Base-by-base conservation (phyloP, 108 stramenopile genomes). In the Skeletonema marinoi region DNA sequence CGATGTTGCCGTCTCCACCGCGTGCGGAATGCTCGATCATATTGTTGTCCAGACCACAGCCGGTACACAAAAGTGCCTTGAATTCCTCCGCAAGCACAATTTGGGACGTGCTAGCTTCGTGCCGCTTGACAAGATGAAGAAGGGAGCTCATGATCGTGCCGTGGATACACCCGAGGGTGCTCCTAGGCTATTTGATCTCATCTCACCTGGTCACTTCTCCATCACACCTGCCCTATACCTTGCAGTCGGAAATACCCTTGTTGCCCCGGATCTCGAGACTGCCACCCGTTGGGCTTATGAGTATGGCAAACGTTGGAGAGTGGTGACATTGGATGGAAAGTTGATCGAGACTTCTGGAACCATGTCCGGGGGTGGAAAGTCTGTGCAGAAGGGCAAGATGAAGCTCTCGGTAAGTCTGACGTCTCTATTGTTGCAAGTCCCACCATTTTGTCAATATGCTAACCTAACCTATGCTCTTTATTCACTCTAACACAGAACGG, bases 341-440 rank as follows among this genome's bases (percentile, higher is more conserved):
- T 84, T 99, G 54, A 98, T 99, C 62, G 99, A 99, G 66, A 96
- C 93, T 5, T 93, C 96, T 16, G 99, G 99, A 32, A 97, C 99
- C 36, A 99, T 99, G 99, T 87, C 97, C 0, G 99, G 99, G 14
- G 99, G 99, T n/a, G 99, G 99, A 6, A 91, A 89, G 11, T 72
- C 73, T 12, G 90, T 90, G 30, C 84, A 88, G 32, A 90, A 79
- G 50, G 98, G 96, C 6, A 91, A 90, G 19, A 98, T 98, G 94
- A 82, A 85, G 33, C 67, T 96, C 36, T 78, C 83, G 60, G 93
- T 90, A 83, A 89, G 93, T 87, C 13, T 21, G 4, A n/a, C 29
- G 3, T 54, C 51, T 54, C 10, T 25, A 19, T 25, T 32, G 33
- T 70, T 60, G 14, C 32, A 42, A 29, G 4, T 56, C 2, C 21